phyloP scores from a whole-genome alignment of 768 basidiomycete genomes.

The Mycena albidolilacea region DNA sequence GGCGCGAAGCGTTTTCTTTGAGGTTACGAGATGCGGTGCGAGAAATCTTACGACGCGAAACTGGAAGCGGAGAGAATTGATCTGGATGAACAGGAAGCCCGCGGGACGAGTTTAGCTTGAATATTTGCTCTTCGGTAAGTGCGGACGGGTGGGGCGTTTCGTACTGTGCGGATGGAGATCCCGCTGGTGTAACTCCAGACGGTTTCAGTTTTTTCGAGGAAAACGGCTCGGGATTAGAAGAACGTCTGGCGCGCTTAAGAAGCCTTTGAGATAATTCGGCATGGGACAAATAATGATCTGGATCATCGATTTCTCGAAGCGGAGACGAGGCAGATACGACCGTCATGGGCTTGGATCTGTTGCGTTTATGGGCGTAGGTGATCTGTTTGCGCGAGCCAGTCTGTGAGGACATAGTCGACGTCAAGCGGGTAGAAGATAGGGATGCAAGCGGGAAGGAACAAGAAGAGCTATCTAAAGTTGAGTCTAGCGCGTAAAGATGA shows the following conservation, averaged over 20 bases:
- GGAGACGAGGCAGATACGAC: slow-evolving; percentile 40
- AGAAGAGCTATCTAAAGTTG: not conserved
- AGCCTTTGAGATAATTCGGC: slow-evolving; percentile 61
- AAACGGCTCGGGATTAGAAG: slow-evolving; percentile 45
- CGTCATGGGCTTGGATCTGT: slow-evolving; percentile 35
- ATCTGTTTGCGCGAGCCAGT: slow-evolving; percentile 29
- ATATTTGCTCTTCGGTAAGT: slow-evolving; percentile 45
- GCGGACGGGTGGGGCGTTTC: slow-evolving; percentile 46
- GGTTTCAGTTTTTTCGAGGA: slow-evolving; percentile 53
- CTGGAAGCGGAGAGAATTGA: slow-evolving; percentile 61
- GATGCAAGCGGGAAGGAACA: not conserved
- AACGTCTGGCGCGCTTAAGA: slow-evolving; percentile 64
- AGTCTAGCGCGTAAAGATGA: too few species aligned
- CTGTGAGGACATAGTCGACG: slow-evolving; percentile 25
- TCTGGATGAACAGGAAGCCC: slow-evolving; percentile 46
- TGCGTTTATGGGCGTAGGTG: slow-evolving; percentile 50
- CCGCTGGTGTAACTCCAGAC: slow-evolving; percentile 36
- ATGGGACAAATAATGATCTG: slow-evolving; percentile 51
- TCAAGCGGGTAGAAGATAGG: not conserved
- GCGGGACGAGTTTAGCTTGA: slow-evolving; percentile 43
- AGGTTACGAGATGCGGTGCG: slow-evolving; percentile 48
- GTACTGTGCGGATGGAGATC: slow-evolving; percentile 36
- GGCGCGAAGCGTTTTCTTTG: slow-evolving; percentile 39
- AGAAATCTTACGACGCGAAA: slow-evolving; percentile 50
- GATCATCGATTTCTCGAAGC: slow-evolving; percentile 31